phyloP scores from a whole-genome alignment of 2,329 filamentous ascomycete species.

The Epichloe coenophiala region DNA sequence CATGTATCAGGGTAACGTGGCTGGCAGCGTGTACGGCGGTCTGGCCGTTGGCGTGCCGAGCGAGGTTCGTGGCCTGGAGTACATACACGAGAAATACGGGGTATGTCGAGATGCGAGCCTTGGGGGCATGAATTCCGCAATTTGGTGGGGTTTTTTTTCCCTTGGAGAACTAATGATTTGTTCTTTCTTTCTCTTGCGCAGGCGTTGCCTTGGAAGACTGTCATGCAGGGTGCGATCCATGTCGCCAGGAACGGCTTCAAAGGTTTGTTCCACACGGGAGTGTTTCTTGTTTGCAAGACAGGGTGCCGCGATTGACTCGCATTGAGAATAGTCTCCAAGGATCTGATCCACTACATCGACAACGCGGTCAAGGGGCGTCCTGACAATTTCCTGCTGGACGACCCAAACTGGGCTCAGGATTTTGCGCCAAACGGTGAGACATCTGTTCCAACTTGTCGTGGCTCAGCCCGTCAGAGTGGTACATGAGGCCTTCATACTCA shows the following conservation, averaged over 20 bases:
- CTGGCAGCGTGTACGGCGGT: slow-evolving; percentile 56
- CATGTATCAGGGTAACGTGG: slow-evolving; percentile 66
- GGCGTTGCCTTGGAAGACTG: slow-evolving; percentile 51
- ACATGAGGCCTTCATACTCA: slow-evolving; percentile 1
- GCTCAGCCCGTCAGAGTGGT: background rate
- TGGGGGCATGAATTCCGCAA: no score
- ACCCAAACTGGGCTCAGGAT: slow-evolving; percentile 72
- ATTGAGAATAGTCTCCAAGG: slow-evolving; percentile 42
- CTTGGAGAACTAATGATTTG: background rate
- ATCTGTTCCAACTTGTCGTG: no score
- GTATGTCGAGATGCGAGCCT: slow-evolving; percentile 16
- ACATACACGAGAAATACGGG: slow-evolving; percentile 62
- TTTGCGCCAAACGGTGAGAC: slow-evolving; percentile 63
- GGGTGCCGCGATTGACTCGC: background rate
- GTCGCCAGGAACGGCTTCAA: slow-evolving; percentile 62
- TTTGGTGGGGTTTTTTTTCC: background rate
- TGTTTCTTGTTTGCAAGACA: background rate
- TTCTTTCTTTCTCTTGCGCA: slow-evolving; percentile 10
- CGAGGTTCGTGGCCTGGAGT: slow-evolving; percentile 65
- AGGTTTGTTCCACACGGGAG: slow-evolving; percentile 16
- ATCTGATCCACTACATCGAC: slow-evolving; percentile 62
- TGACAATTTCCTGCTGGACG: slow-evolving; percentile 53
- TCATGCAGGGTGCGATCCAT: slow-evolving; percentile 61
- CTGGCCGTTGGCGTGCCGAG: slow-evolving; percentile 60
- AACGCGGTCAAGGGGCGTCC: slow-evolving; percentile 21